Base-by-base conservation (phyloP, 495 filamentous ascomycete species). In the Aspergillus egyptiacus region DNA sequence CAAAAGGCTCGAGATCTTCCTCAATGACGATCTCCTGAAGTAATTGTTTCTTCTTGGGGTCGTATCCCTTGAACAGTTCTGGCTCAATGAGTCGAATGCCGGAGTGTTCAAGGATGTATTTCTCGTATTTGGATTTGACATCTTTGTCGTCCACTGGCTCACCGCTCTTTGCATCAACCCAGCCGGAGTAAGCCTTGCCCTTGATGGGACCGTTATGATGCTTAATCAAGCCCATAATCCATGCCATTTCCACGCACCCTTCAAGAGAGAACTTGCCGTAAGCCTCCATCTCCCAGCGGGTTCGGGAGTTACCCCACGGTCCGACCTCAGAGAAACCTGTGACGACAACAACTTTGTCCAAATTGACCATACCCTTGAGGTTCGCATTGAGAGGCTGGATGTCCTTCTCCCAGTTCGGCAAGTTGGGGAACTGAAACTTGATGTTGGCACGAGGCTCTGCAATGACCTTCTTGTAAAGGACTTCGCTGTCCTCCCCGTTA, bases 211-310 rank as follows among this genome's bases (percentile, higher is more conserved):
- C 94, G 55, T 97, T 96, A 72, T 95, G 88, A 64, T 99, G 94
- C 72, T 87, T 95, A 69, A 99, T 97, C 48, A 97, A 83, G 48
- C 94, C 94, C 93, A 97, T 99, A 62, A 99, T 87, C 93, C 93
- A 99, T 24, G 93, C 89, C 93, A 99, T 97, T 69, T 99, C 93
- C 49, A 99, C 85, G 61, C 93, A 97, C 14, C 93, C 93, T 68
- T 97, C 93, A 14, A 97, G 82, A 14, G 94, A 97, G 74, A 99
- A 99, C 60, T 94, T 77, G 57, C 93, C 93, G 56, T 90, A 80
- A 9, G 94, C 89, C 69, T 99, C 93, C 91, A 97, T 99, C 70
- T 99, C 90, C 93, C 93, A 99, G 27, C 93, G 82, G 28, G 93
- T 99, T 49, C 94, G 82, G 1, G 94, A 88, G 71, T 96, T 99